phyloP scores from a whole-genome alignment of 768 basidiomycete genomes.

The Multifurca ochricompacta region DNA sequence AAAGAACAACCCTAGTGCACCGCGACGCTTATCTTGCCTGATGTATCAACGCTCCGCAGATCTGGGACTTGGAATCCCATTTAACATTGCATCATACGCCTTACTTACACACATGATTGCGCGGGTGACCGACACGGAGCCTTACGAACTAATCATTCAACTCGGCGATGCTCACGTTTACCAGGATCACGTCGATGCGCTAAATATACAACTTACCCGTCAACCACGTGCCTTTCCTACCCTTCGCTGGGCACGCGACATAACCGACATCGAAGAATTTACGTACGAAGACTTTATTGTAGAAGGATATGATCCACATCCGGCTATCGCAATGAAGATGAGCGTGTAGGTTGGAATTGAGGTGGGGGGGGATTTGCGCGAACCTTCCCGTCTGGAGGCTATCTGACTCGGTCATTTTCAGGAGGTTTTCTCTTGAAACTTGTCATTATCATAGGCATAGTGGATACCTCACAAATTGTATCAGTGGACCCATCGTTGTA shows the following conservation, averaged over 20 bases:
- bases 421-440: neutral
- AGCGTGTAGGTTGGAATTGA: constrained; percentile 47
- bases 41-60: constrained; percentile 99
- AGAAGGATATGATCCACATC: constrained; percentile 80
- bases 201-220: constrained; percentile 71
- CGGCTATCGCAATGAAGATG: constrained; percentile 92
- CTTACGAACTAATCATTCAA: constrained; percentile 89
- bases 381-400: neutral
- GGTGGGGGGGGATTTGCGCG: constrained; percentile 34
- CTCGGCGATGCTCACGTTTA: constrained; percentile 98
- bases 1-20: constrained; percentile 34
- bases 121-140: constrained; percentile 76
- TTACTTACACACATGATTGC: constrained; percentile 97
- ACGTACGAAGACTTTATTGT: constrained; percentile 73
- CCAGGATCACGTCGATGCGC: constrained; percentile 82
- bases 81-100: constrained; percentile 99
- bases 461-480: neutral
- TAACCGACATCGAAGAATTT: constrained; percentile 74
- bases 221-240: constrained; percentile 80
- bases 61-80: constrained; percentile 93
- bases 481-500: neutral
- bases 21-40: constrained; percentile 79
- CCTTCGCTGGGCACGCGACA: constrained; percentile 60
- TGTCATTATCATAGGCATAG: neutral
- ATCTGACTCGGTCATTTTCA: neutral